Evolutionary conservation across 768 basidiomycete genomes (phyloP).

Genomic region (Trametes punicea): DNA sequence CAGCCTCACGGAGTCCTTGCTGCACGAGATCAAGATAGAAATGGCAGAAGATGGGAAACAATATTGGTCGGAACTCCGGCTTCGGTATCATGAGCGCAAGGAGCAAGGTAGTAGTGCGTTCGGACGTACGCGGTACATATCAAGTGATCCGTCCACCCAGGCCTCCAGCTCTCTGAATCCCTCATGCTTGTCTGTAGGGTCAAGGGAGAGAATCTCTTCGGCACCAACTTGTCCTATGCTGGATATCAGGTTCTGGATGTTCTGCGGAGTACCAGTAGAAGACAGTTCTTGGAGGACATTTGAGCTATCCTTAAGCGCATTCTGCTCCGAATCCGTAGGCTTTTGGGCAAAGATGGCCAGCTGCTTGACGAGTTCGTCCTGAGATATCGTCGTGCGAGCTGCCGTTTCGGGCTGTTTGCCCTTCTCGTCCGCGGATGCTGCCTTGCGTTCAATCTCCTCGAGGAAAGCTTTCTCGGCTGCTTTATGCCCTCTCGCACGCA

Average conservation of each 20-base stretch:
- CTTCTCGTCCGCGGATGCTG: conserved; percentile 32
- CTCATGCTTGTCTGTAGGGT: conserved; percentile 83
- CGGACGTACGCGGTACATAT: conserved; percentile 78
- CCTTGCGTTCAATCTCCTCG: conserved; percentile 36
- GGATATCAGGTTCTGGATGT: conserved; percentile 71
- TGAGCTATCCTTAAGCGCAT: conserved; percentile 62
- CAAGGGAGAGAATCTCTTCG: conserved; percentile 75
- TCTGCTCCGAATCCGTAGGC: conserved; percentile 63
- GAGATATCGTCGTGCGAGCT: conserved; percentile 31
- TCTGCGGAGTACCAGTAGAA: conserved; percentile 65
- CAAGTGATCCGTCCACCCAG: conserved; percentile 88
- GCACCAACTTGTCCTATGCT: conserved; percentile 78
- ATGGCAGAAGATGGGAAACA: conserved; percentile 96
- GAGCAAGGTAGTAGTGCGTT: background rate
- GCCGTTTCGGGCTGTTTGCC: conserved; percentile 31
- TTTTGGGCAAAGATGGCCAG: conserved; percentile 71
- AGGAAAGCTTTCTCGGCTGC: conserved; percentile 41
- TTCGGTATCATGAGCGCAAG: conserved; percentile 31
- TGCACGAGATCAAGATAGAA: conserved; percentile 95
- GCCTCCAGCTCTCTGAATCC: conserved; percentile 82
- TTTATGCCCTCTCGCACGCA: conserved; percentile 45
- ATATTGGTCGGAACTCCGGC: conserved; percentile 91
- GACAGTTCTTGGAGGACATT: conserved; percentile 66
- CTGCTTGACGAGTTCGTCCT: conserved; percentile 52
- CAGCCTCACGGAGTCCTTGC: conserved; percentile 86